Conservation (phyloP, 2,329 filamentous ascomycete genomes). For the Allantophomopsis cytisporea region DNA sequence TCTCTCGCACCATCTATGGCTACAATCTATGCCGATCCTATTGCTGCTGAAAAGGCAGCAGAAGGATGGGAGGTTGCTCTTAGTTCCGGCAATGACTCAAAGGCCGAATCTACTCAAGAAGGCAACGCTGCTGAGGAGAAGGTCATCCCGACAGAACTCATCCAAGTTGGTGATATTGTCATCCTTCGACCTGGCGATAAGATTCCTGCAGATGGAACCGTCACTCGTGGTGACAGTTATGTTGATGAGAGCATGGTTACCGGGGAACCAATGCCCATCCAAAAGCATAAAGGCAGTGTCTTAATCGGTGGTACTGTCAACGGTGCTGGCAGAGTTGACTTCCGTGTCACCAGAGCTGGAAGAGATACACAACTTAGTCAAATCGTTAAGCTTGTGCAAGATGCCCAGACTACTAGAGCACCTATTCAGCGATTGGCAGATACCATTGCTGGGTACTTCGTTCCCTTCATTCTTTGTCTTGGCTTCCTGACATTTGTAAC, state of each 20-base stretch:
- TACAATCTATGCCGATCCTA: conserved; percentile 88
- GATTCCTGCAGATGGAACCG: conserved; percentile 80
- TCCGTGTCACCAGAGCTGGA: conserved; percentile 82
- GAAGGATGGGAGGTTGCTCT: conserved; percentile 54
- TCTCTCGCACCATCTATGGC: conserved; percentile 93
- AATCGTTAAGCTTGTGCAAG: conserved; percentile 96
- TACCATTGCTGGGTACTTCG: conserved; percentile 82
- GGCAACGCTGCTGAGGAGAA: conserved; percentile 65
- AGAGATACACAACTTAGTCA: conserved; percentile 95
- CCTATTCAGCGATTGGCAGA: conserved; percentile 93
- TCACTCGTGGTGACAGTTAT: conserved; percentile 84
- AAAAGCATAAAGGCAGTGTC: conserved; percentile 67
- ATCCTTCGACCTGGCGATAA: conserved; percentile 91
- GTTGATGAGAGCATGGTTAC: conserved; percentile 98
- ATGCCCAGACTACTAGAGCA: conserved; percentile 86
- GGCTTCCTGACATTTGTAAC: conserved; percentile 73
- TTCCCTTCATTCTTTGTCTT: conserved; percentile 75
- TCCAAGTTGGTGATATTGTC: conserved; percentile 88
- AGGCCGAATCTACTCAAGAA: conserved; percentile 25
- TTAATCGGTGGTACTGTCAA: conserved; percentile 95
- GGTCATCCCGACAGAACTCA: conserved; percentile 82
- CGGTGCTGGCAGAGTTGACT: conserved; percentile 80
- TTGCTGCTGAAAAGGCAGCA: conserved; percentile 81
- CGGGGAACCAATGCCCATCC: conserved; percentile 88
- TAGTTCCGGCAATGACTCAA: conserved; percentile 25